These are phyloP conservation scores for Prunus padus DNA, from an alignment of 306 rosid genomes.

Conservation along the genomic window DNA sequence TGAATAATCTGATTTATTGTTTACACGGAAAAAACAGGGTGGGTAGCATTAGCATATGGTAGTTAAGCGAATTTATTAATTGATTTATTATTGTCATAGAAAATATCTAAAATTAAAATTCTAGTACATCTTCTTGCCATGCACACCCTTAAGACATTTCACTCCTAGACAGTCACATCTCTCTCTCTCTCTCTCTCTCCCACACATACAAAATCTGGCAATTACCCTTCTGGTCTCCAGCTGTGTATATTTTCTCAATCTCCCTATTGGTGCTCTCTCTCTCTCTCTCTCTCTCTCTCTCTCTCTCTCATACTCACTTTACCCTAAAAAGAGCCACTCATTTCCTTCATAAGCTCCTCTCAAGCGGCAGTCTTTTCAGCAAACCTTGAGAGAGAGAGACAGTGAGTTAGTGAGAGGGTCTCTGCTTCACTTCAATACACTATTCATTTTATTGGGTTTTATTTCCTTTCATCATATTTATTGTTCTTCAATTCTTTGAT, in stretches of 20 bases:
- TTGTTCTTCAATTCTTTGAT: slow-evolving; percentile 16
- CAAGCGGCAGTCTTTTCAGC: slow-evolving; percentile 48
- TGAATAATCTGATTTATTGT: background rate
- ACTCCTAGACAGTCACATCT: background rate
- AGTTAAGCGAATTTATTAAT: slow-evolving; percentile 2
- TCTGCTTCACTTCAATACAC: slow-evolving; percentile 17
- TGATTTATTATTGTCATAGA: background rate
- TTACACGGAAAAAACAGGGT: background rate
- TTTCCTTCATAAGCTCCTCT: slow-evolving; percentile 70
- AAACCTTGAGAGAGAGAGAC: slow-evolving; percentile 25
- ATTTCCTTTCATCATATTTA: slow-evolving; percentile 23
- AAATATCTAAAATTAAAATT: slow-evolving; percentile 10
- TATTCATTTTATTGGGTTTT: slow-evolving; percentile 29
- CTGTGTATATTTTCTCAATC: slow-evolving; percentile 30
- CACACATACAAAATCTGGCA: slow-evolving; percentile 30
- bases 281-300: slow-evolving; percentile 23
- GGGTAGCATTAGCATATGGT: background rate
- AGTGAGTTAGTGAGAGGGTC: slow-evolving; percentile 14
- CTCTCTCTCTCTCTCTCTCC: background rate
- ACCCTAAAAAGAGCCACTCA: slow-evolving; percentile 60
- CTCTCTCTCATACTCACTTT: slow-evolving; percentile 27
- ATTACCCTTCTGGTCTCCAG: slow-evolving; percentile 23
- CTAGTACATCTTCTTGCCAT: background rate
- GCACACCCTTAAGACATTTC: slow-evolving; percentile 11
- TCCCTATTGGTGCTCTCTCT: slow-evolving; percentile 23